These are phyloP conservation scores for Starmerella scarabaei DNA, from an alignment of 805 yeast species.

Conservation along the genomic window DNA sequence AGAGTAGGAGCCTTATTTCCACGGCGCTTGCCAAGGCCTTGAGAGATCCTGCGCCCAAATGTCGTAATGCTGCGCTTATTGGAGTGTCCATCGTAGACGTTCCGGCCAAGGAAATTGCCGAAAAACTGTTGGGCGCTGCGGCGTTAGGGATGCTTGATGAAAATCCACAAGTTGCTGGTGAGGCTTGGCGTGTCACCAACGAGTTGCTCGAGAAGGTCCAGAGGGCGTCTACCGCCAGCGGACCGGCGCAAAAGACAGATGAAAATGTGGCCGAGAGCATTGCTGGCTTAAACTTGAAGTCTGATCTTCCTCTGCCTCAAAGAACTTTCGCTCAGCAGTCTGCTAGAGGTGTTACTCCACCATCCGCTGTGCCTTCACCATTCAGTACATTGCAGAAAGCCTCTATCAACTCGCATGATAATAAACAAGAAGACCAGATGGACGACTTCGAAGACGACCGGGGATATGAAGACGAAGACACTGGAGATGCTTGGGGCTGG, in stretches of 20 bases:
- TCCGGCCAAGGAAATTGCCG: conserved; percentile 61
- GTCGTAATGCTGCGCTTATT: conserved; percentile 60
- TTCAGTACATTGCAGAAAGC: conserved; percentile 5
- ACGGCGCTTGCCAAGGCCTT: conserved; percentile 79
- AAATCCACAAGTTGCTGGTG: conserved; percentile 52
- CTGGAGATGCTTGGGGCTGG: conserved; percentile 4
- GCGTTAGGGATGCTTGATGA: conserved; percentile 74
- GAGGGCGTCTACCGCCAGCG: conserved; percentile 29
- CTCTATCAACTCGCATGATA: not conserved
- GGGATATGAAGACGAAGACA: too few relatives aligned
- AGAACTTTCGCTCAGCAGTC: too few relatives aligned
- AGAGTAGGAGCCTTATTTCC: conserved; percentile 58
- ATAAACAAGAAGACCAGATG: not conserved
- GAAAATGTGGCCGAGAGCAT: too few relatives aligned
- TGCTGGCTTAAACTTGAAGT: too few relatives aligned
- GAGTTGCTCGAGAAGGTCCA: conserved; percentile 44
- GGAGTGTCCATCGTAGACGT: conserved; percentile 64
- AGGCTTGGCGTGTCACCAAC: conserved; percentile 59
- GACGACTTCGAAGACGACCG: not conserved
- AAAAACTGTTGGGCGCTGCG: conserved; percentile 67
- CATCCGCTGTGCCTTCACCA: conserved; percentile 7
- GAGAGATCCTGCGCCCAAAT: conserved; percentile 63
- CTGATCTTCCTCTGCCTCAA: too few relatives aligned
- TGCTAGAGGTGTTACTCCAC: too few relatives aligned
- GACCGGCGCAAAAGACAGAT: conserved; percentile 11